These are phyloP conservation scores for Kwoniella sp. DNA, from an alignment of 768 basidiomycete species.

Conservation along the genomic window DNA sequence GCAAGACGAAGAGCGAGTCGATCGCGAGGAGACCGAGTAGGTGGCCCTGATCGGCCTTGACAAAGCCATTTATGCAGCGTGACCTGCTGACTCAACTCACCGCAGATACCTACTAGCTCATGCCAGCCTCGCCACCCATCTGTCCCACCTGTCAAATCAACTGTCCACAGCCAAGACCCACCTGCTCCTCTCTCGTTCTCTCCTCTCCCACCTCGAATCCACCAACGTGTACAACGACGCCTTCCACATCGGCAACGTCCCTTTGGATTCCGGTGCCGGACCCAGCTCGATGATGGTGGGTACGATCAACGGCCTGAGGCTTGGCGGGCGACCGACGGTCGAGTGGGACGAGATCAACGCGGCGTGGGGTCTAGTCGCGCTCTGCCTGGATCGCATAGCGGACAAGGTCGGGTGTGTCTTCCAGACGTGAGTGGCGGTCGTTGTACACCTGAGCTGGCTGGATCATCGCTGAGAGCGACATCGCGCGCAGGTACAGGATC, in stretches of 20 bases:
- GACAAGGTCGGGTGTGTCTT: constrained; percentile 86
- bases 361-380: constrained; percentile 93
- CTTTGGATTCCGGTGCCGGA: constrained; percentile 19
- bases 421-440: constrained; percentile 61
- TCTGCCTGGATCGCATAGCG: constrained; percentile 84
- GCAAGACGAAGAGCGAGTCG: constrained; percentile 69
- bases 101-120: constrained; percentile 35
- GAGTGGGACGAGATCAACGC: constrained; percentile 99
- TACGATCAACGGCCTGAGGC: constrained; percentile 91
- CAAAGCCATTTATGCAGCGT: neutral
- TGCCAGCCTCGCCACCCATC: constrained; percentile 8
- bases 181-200: constrained; percentile 38
- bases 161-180: constrained; percentile 41
- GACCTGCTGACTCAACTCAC: neutral
- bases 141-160: constrained; percentile 14
- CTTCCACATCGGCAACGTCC: constrained; percentile 50
- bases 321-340: constrained; percentile 79
- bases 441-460: too few relatives aligned
- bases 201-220: constrained; percentile 42
- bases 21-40: constrained; percentile 48
- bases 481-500: constrained; percentile 74
- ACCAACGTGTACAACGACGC: constrained; percentile 51
- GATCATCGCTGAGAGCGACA: too few relatives aligned
- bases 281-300: constrained; percentile 57
- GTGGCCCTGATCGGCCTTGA: constrained; percentile 48